Base-by-base conservation (phyloP, 2,329 filamentous ascomycete species). In the Aspergillus ustus region DNA sequence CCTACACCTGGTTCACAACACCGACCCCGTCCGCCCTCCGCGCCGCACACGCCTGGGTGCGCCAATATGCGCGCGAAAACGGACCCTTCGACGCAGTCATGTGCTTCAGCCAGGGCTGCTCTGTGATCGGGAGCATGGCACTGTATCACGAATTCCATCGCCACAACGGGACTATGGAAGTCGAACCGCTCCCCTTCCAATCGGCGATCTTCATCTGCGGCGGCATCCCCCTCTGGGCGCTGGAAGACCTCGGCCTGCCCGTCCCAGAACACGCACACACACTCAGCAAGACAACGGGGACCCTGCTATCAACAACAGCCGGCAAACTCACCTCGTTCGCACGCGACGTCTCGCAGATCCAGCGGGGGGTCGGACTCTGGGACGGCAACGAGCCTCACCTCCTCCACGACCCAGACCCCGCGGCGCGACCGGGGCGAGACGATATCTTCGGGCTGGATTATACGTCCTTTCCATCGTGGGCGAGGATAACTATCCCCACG, bases 391-490 rank as follows among this genome's bases (percentile, higher is more conserved):
- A 19, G 2, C 3, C 7, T 13, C 31, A 7, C 3, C 37, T 57
- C 2, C 4, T 51, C 6, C 55, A 57, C 37, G 48, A 57, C 15
- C 46, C 46, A 0, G 48, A 57, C 7, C 46, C 46, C 0, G 15
- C 4, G 8, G 20, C 3, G 1, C 22, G 55, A 9, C 55, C 55
- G 3, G 2, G 13, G 5, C 11, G 55, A 4, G 9, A 20, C 11
- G 37, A 57, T 22, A 34, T 57, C 34, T 57, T 51, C 9, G 55
- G 55, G n/a, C 34, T 57, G 4, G 55, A 57, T 57, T 57, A 44
- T 22, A 57, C 46, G 15, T 7, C 6, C 3, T 52, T 57, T 20
- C 55, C 55, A 2, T 17, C n/a, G 7, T 51, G 46, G 46, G 55
- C 55, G 2, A 34, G 11, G 25, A 52, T 57, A 1, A n/a, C 7